phyloP scores from a whole-genome alignment of 352 stramenopile genomes.

The Phytophthora colocasiae region DNA sequence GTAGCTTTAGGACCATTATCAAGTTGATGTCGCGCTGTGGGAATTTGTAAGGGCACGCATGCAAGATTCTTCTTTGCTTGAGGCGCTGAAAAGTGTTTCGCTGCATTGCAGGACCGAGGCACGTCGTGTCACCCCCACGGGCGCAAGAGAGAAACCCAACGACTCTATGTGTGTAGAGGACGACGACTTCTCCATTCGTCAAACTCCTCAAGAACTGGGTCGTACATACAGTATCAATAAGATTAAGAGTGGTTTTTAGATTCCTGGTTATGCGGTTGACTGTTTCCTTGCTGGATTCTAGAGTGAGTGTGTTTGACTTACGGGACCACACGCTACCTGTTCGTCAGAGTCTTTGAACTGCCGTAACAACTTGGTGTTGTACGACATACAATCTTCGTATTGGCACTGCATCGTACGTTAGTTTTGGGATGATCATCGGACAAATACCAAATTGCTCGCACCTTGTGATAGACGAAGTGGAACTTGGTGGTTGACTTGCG shows the following conservation, averaged over 20 bases:
- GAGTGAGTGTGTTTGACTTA: slow-evolving; percentile 12
- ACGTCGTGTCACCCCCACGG: slow-evolving; percentile 38
- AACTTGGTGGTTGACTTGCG: slow-evolving; percentile 85
- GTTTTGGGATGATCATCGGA: too few species aligned
- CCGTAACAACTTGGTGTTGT: slow-evolving; percentile 87
- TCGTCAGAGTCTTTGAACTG: slow-evolving; percentile 67
- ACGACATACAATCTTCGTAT: slow-evolving; percentile 78
- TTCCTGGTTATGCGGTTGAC: not conserved
- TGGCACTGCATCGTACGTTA: slow-evolving; percentile 55
- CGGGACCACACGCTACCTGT: slow-evolving; percentile 31
- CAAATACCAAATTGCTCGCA: slow-evolving; percentile 13
- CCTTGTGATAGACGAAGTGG: slow-evolving; percentile 91
- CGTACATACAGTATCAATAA: slow-evolving; percentile 50
- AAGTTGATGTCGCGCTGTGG: slow-evolving; percentile 28
- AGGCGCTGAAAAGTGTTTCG: slow-evolving; percentile 44
- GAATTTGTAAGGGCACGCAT: slow-evolving; percentile 24
- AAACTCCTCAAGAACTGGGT: slow-evolving; percentile 85
- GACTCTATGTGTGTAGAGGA: slow-evolving; percentile 89
- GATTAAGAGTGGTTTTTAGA: not conserved
- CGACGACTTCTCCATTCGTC: slow-evolving; percentile 56
- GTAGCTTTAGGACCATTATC: not conserved
- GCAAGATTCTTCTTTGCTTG: slow-evolving; percentile 31
- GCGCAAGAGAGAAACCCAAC: slow-evolving; percentile 57
- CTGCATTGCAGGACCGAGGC: slow-evolving; percentile 25
- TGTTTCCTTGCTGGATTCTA: slow-evolving; percentile 1